Base-by-base conservation (phyloP, 2,329 filamentous ascomycete species). In the Zymoseptoria crescenta region DNA sequence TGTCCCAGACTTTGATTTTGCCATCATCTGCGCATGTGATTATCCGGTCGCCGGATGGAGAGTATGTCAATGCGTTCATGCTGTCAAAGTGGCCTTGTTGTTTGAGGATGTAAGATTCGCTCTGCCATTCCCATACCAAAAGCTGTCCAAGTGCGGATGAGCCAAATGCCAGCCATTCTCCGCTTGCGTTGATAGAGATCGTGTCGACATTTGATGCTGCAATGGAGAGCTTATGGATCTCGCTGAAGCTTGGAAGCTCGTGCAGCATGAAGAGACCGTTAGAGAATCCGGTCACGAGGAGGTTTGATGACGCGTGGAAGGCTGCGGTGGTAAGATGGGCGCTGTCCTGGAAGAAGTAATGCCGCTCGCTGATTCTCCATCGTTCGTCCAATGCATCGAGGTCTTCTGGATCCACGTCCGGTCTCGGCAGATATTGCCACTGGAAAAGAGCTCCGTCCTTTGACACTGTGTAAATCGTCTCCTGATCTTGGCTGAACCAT, bases 101-200 rank as follows among this genome's bases (percentile, higher is more conserved):
- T 76, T 99, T 99, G 53, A 99, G 79, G 59, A 99, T 95, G 74
- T 99, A 99, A 5, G 93, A 97, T 74, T 99, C 95, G 0, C 94
- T 99, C 72, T 97, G 93, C 92, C 95, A 99, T 74, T 99, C 94
- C 94, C 94, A 99, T 3, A 99, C 94, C 3, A 99, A 78, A n/a
- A 99, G 80, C 72, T 99, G 94, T 0, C 95, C 95, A 4, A 96
- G 81, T 69, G 95, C 95, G 1, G 94, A 96, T 0, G 95, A 94
- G 13, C 93, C 94, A 73, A 99, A 96, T 0, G 95, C 95, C 21
- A 99, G 79, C 94, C 94, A 99, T 76, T 97, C 93, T 56, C 94
- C 94, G 30, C 87, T 89, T 73, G 89, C 88, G 77, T 97, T 99
- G 70, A 96, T 91, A 0, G 91, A 90, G 58, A 97, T 90, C 68